phyloP scores from a whole-genome alignment of 495 filamentous ascomycete genomes.

The Mytilinidion resinicola region DNA sequence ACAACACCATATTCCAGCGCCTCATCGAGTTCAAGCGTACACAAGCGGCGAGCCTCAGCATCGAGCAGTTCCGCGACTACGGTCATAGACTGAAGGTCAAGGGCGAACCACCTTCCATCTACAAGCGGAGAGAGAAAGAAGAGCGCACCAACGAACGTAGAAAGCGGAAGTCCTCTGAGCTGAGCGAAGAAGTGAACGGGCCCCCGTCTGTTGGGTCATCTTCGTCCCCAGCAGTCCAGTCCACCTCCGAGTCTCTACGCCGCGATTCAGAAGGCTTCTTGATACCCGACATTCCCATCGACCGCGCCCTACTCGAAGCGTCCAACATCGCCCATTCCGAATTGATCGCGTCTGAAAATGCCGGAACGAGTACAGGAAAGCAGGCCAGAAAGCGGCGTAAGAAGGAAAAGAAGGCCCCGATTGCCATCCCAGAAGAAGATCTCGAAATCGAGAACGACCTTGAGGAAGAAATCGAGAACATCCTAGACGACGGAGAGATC shows the following conservation, averaged over 20 bases:
- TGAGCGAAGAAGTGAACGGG: background rate
- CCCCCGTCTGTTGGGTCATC: background rate
- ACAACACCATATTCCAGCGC: conserved; percentile 80
- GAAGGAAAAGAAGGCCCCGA: conserved; percentile 15
- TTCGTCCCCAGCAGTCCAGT: background rate
- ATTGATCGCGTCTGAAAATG: conserved; percentile 7
- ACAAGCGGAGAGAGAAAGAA: conserved; percentile 50
- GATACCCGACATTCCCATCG: conserved; percentile 44
- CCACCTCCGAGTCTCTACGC: conserved; percentile 25
- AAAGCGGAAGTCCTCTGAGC: conserved; percentile 6
- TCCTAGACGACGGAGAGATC: conserved; percentile 7
- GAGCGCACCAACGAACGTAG: conserved; percentile 24
- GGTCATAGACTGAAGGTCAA: conserved; percentile 44
- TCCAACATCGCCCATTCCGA: conserved; percentile 20
- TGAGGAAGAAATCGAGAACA: conserved; percentile 30
- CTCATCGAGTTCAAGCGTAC: conserved; percentile 84
- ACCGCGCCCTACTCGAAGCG: conserved; percentile 27
- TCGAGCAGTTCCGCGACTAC: conserved; percentile 75
- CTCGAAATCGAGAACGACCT: conserved; percentile 32
- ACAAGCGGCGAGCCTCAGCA: conserved; percentile 68
- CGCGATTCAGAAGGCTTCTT: conserved; percentile 51
- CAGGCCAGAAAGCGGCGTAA: conserved; percentile 10
- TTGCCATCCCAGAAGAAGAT: conserved; percentile 30
- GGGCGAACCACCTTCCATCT: conserved; percentile 79
- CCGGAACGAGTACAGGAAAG: background rate